Conservation (phyloP, 2,329 filamentous ascomycete genomes). For the Didymella segeticola region DNA sequence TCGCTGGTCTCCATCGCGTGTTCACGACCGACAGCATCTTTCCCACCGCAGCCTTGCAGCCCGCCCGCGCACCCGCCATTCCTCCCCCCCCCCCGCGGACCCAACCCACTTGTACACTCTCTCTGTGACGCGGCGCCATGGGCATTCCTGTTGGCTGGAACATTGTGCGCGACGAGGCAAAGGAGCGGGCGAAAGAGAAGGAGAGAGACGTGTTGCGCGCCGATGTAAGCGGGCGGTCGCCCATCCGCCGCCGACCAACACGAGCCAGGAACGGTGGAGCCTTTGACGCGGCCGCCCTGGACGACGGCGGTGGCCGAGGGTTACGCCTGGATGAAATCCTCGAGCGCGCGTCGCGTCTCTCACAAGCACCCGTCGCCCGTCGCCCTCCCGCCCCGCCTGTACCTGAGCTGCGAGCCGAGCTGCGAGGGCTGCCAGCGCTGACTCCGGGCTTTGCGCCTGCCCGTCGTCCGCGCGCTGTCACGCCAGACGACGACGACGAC, state of each 20-base stretch:
- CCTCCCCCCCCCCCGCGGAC: conserved; percentile 7
- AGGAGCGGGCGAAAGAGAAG: conserved; percentile 50
- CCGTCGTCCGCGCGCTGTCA: conserved; percentile 19
- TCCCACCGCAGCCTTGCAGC: background rate
- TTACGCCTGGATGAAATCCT: conserved; percentile 19
- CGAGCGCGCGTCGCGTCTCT: conserved; percentile 25
- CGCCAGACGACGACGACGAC: background rate
- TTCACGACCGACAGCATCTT: conserved; percentile 23
- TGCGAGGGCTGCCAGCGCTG: conserved; percentile 35
- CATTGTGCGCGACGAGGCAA: conserved; percentile 59
- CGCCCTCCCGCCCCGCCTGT: conserved; percentile 43
- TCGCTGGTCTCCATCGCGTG: conserved; percentile 19
- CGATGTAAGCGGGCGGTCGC: conserved; percentile 63
- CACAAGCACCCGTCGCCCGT: conserved; percentile 30
- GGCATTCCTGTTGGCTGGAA: conserved; percentile 57
- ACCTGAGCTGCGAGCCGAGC: conserved; percentile 42
- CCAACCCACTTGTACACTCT: conserved; percentile 21
- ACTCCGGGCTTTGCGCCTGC: conserved; percentile 48
- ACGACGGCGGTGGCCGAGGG: conserved; percentile 10
- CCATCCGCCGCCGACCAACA: conserved; percentile 63
- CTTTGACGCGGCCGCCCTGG: conserved; percentile 28
- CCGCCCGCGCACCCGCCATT: conserved; percentile 13
- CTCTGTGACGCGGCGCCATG: conserved; percentile 44
- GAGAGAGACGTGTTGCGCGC: conserved; percentile 55
- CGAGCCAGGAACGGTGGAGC: conserved; percentile 26